These are phyloP conservation scores for Jasminum sambac DNA, from an alignment of 257 asterid genomes.

Conservation along the genomic window DNA sequence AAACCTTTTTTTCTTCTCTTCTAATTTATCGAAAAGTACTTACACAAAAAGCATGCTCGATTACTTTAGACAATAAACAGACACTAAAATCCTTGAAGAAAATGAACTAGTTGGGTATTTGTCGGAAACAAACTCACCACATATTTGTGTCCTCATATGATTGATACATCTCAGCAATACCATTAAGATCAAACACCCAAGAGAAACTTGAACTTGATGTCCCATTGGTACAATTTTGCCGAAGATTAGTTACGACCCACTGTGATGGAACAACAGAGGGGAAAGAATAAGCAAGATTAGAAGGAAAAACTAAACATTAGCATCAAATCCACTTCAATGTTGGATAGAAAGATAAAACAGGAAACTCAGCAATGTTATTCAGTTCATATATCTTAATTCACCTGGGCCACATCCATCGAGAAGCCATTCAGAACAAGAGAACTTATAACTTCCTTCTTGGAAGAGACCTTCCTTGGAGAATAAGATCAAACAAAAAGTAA, in stretches of 20 bases:
- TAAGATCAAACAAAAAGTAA: slow-evolving; percentile 30
- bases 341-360: not conserved
- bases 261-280: slow-evolving; percentile 30
- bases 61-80: not conserved
- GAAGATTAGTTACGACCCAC: slow-evolving; percentile 97
- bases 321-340: slow-evolving; percentile 5
- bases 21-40: too few relatives aligned
- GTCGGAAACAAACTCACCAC: slow-evolving; percentile 50
- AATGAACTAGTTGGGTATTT: not conserved
- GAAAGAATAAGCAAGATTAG: not conserved
- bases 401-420: slow-evolving; percentile 97
- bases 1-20: too few relatives aligned
- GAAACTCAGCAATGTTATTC: not conserved
- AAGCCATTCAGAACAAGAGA: slow-evolving; percentile 77
- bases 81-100: not conserved
- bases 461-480: slow-evolving; percentile 79
- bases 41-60: not conserved
- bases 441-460: slow-evolving; percentile 70
- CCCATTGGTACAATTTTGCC: slow-evolving; percentile 50
- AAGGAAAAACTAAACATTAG: slow-evolving; percentile 10
- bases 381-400: slow-evolving; percentile 23
- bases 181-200: slow-evolving; percentile 83
- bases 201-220: slow-evolving; percentile 61
- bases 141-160: slow-evolving; percentile 88
- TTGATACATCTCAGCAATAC: slow-evolving; percentile 86